These are phyloP conservation scores for Colletotrichum sansevieriae DNA, from an alignment of 2,329 filamentous ascomycete genomes.

Conservation along the genomic window DNA sequence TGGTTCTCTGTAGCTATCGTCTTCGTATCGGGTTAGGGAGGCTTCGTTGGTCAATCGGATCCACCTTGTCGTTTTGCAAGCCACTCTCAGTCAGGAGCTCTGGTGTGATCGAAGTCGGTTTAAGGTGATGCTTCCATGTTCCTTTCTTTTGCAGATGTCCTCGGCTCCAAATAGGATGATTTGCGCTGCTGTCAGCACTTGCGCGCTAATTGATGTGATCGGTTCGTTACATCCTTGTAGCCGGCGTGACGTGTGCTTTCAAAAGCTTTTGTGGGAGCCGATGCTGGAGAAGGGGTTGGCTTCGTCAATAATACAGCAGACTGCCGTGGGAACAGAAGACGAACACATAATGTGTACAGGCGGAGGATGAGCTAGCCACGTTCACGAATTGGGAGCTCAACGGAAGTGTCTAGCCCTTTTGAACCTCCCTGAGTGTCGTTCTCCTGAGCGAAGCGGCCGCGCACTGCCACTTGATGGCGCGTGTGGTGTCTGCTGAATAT, in stretches of 20 bases:
- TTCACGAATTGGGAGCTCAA: no score
- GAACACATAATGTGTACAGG: no score
- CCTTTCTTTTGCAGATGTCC: not conserved
- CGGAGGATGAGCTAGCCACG: no score
- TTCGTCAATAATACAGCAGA: not conserved
- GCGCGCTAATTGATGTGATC: not conserved
- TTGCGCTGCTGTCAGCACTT: not conserved
- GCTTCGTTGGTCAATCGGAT: conserved; percentile 24
- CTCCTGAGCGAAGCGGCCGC: not conserved
- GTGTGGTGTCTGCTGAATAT: conserved; percentile 11
- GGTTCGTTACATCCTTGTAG: not conserved
- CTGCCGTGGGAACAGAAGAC: not conserved
- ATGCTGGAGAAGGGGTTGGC: not conserved
- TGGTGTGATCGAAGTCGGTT: conserved; percentile 1
- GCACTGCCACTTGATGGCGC: conserved; percentile 26
- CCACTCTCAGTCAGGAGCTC: not conserved
- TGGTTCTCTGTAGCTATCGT: conserved; percentile 39
- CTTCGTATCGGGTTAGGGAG: conserved; percentile 38
- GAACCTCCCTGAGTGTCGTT: no score
- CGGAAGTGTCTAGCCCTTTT: not conserved
- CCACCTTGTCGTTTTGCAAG: conserved; percentile 15
- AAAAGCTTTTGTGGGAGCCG: no score
- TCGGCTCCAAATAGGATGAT: not conserved
- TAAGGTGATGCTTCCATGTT: not conserved
- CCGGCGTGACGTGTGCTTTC: no score